Evolutionary conservation across 805 yeast genomes (phyloP).

Genomic region (Ogataea thermomethanolica): DNA sequence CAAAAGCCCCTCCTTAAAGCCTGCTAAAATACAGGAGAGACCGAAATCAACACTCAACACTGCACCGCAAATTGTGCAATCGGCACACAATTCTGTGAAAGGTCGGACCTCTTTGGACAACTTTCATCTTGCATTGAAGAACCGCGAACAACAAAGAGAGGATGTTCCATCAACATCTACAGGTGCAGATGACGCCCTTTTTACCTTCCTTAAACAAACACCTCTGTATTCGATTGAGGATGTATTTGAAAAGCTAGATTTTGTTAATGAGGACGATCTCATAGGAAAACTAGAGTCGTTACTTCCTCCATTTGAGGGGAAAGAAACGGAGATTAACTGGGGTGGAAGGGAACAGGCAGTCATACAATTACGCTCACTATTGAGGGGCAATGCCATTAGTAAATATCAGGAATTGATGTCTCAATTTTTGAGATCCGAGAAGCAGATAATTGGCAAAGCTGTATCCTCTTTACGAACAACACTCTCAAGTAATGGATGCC

Average conservation of each 20-base stretch:
- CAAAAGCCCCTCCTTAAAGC: too few species aligned
- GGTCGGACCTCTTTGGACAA: too few species aligned
- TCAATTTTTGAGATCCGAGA: conserved; percentile 35
- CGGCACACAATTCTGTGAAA: too few species aligned
- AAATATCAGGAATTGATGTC: conserved; percentile 34
- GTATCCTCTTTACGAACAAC: conserved; percentile 80
- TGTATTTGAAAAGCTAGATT: conserved; percentile 34
- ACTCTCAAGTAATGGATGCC: conserved; percentile 70
- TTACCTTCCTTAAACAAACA: conserved; percentile 14
- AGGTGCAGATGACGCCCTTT: too few species aligned
- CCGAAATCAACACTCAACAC: too few species aligned
- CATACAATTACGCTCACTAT: conserved; percentile 50
- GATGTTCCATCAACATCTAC: too few species aligned
- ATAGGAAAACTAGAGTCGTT: conserved; percentile 29
- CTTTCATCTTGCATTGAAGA: too few species aligned
- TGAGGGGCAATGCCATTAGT: conserved; percentile 51
- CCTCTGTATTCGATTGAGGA: conserved; percentile 26
- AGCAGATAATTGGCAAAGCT: conserved; percentile 64
- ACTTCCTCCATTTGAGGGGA: conserved; percentile 49
- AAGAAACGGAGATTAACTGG: conserved; percentile 93
- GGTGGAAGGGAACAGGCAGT: conserved; percentile 60
- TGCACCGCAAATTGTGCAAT: too few species aligned
- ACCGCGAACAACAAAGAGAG: too few species aligned
- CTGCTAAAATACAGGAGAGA: too few species aligned
- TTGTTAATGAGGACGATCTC: conserved; percentile 30